These are phyloP conservation scores for Lasiodiplodia hormozganensis DNA, from an alignment of 2,329 filamentous ascomycete species.

Conservation along the genomic window DNA sequence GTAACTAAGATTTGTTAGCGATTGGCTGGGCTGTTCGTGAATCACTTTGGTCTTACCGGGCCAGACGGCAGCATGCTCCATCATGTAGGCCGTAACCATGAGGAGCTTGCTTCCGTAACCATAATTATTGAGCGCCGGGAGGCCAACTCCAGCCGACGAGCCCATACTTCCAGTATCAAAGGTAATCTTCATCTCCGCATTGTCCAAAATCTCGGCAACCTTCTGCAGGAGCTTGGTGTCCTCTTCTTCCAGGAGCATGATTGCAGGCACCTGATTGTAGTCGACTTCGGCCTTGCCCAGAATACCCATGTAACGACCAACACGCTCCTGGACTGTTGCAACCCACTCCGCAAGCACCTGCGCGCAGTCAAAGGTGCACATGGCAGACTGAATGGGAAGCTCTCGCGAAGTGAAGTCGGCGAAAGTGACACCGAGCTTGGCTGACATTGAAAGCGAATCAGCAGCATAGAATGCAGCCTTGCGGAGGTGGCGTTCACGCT, in stretches of 20 bases:
- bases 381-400: conserved; percentile 85
- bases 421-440: conserved; percentile 84
- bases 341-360: conserved; percentile 96
- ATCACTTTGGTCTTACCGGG: conserved; percentile 66
- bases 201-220: conserved; percentile 78
- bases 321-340: conserved; percentile 88
- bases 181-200: conserved; percentile 80
- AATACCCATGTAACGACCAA: conserved; percentile 87
- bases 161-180: conserved; percentile 50
- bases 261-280: conserved; percentile 77
- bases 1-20: conserved; percentile 58
- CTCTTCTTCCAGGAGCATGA: conserved; percentile 91
- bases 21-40: no score
- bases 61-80: conserved; percentile 91
- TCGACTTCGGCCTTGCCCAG: conserved; percentile 85
- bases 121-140: conserved; percentile 63
- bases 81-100: conserved; percentile 82
- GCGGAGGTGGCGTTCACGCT: conserved; percentile 84
- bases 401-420: conserved; percentile 84
- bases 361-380: conserved; percentile 93
- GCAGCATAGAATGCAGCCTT: conserved; percentile 96
- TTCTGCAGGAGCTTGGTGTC: conserved; percentile 86
- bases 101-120: conserved; percentile 87
- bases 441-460: conserved; percentile 86
- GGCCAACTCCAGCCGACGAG: conserved; percentile 54